Base-by-base conservation (phyloP, 2,329 filamentous ascomycete genomes). In the Myriosclerotinia curreyana region DNA sequence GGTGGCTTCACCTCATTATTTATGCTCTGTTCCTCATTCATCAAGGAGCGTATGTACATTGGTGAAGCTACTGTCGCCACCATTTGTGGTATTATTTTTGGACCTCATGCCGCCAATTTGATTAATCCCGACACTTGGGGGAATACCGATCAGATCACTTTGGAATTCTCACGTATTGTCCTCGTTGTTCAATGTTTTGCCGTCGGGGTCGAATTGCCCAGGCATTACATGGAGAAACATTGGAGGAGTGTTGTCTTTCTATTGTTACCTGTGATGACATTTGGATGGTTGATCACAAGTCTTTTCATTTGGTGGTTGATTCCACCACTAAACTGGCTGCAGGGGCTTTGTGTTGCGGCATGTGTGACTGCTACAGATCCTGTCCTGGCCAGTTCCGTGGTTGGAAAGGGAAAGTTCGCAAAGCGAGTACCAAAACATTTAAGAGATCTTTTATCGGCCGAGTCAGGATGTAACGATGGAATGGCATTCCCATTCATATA, bases 401-500 rank as follows among this genome's bases (percentile, higher is more conserved):
- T 99, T 60, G 95, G 95, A 75, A 99, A 98, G 80, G 95, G 95
- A 73, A 99, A 99, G 77, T 99, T 99, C 73, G 94, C 95, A 44
- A 96, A 96, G 79, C 87, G 95, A 68, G 92, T 99, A 5, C 95
- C 95, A 28, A 98, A 97, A 80, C 95, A 99, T 86, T 80, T 99
- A 79, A 86, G 95, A 82, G 95, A 99, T 78, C 75, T 99, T 60
- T 81, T 99, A 15, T 99, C 95, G 5, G 93, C 93, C 64, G 95
- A 99, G 78, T 99, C 95, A 9, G 95, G 95, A 38, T 99, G 95
- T 79, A 99, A 99, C 82, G 95, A 99, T 76, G 95, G 95, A 78
- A 99, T 99, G 95, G 95, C 95, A 1, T 99, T 99, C 74, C 95
- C 95, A 0, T 99, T 99, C 76, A 86, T 99, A 72, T 99, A 99